Evolutionary conservation across 2,329 filamentous ascomycete species (phyloP).

Genomic region (Stemphylium beticola): DNA sequence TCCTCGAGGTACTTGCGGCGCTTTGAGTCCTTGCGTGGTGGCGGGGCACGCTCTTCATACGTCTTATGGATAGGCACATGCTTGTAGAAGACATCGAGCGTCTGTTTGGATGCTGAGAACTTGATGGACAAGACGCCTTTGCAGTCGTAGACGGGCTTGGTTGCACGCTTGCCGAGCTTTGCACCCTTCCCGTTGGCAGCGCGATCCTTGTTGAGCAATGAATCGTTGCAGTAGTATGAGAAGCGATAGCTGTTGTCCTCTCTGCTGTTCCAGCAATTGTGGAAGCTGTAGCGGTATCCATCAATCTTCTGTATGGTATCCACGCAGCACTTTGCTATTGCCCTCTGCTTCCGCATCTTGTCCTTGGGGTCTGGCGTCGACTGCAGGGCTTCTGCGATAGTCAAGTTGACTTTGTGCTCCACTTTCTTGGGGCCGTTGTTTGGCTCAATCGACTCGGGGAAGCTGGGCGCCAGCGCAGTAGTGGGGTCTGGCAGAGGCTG

Average conservation of each 20-base stretch:
- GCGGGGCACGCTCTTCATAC: slow-evolving; percentile 53
- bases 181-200: slow-evolving; percentile 54
- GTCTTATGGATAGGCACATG: slow-evolving; percentile 56
- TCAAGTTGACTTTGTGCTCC: slow-evolving; percentile 39
- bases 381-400: slow-evolving; percentile 45
- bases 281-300: slow-evolving; percentile 58
- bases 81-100: slow-evolving; percentile 55
- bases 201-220: slow-evolving; percentile 58
- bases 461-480: slow-evolving; percentile 31
- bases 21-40: slow-evolving; percentile 50
- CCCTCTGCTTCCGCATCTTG: slow-evolving; percentile 54
- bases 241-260: slow-evolving; percentile 56
- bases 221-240: slow-evolving; percentile 59
- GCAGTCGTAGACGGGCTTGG: slow-evolving; percentile 58
- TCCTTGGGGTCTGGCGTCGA: slow-evolving; percentile 46
- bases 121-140: slow-evolving; percentile 56
- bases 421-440: slow-evolving; percentile 22
- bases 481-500: slow-evolving; percentile 36
- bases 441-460: slow-evolving; percentile 14
- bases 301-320: slow-evolving; percentile 53
- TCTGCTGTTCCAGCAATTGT: slow-evolving; percentile 57
- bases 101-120: slow-evolving; percentile 52
- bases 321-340: slow-evolving; percentile 55
- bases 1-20: slow-evolving; percentile 45
- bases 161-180: slow-evolving; percentile 46